Evolutionary conservation across 2,329 filamentous ascomycete species (phyloP).

Genomic region (Penicillium corylophilum): DNA sequence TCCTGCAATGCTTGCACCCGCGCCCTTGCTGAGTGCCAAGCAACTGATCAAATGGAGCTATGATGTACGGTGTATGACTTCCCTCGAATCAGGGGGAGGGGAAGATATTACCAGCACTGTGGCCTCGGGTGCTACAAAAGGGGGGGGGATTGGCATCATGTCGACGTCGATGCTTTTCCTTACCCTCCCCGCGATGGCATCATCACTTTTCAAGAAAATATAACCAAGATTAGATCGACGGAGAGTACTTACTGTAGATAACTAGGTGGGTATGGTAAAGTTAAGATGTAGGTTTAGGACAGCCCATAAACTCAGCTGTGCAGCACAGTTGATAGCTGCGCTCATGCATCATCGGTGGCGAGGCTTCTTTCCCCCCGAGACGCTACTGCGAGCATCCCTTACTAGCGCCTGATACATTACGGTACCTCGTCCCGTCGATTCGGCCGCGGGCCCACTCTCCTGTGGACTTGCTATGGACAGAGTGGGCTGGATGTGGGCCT

Average conservation of each 20-base stretch:
- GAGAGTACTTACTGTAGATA: neutral
- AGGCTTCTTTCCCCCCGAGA: constrained; percentile 18
- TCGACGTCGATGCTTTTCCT: constrained; percentile 12
- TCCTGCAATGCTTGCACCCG: constrained; percentile 16
- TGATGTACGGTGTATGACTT: constrained; percentile 4
- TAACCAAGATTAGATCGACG: neutral
- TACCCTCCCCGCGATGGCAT: constrained; percentile 5
- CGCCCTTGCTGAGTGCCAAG: constrained; percentile 21
- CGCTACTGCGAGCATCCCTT: constrained; percentile 23
- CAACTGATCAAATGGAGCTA: neutral
- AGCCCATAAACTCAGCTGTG: neutral
- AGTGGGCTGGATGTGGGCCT: neutral
- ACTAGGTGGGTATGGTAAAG: neutral
- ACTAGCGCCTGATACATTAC: constrained; percentile 15
- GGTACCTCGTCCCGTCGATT: constrained; percentile 8
- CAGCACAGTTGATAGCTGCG: constrained; percentile 2
- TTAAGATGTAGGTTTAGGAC: neutral
- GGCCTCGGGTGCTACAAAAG: neutral
- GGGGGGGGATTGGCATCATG: constrained; percentile 20
- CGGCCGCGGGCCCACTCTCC: constrained; percentile 10
- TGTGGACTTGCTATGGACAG: neutral
- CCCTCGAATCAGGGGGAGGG: neutral
- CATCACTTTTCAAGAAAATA: constrained; percentile 8
- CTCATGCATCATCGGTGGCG: constrained; percentile 18
- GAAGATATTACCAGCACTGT: neutral